Percentiles rank a stretch among this genome's conserved stretches.
Conservation (phyloP, 2,329 filamentous ascomycete species). For the Claviceps maximensis region DNA sequence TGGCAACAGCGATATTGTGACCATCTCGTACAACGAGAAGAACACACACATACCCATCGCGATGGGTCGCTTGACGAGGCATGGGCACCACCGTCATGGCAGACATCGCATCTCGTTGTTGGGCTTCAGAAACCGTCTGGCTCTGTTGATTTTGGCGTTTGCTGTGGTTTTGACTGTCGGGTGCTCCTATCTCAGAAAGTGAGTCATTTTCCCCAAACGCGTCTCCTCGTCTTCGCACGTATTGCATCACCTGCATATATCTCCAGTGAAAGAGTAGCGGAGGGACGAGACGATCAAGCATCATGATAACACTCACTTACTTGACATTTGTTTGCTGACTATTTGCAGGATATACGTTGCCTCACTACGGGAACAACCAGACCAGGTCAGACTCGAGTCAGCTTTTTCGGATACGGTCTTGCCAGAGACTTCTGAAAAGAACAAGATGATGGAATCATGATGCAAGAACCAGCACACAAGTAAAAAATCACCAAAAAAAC, state of each 20-base stretch:
- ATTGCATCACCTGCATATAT: background rate
- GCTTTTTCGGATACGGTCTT: conserved; percentile 1
- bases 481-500: background rate
- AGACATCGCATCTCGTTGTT: conserved; percentile 4
- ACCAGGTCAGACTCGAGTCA: background rate
- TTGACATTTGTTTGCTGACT: background rate
- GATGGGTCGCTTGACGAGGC: background rate
- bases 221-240: background rate
- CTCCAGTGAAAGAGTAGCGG: no score
- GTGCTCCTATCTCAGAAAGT: conserved; percentile 10
- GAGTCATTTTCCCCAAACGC: background rate
- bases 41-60: background rate
- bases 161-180: conserved; percentile 8
- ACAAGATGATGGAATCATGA: background rate
- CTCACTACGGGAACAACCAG: background rate
- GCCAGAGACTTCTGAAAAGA: background rate
- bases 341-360: conserved; percentile 1
- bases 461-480: background rate
- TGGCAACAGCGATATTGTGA: conserved; percentile 9
- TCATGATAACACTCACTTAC: background rate
- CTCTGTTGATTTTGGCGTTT: conserved; percentile 8
- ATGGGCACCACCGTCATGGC: background rate
- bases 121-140: conserved; percentile 8
- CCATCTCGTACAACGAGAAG: conserved; percentile 1
- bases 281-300: background rate